A percentile compares a stretch with the other conserved stretches of the same genome.
These are phyloP conservation scores for Leishmania gerbilli DNA, from an alignment of 208 protist species.

Conservation along the genomic window DNA sequence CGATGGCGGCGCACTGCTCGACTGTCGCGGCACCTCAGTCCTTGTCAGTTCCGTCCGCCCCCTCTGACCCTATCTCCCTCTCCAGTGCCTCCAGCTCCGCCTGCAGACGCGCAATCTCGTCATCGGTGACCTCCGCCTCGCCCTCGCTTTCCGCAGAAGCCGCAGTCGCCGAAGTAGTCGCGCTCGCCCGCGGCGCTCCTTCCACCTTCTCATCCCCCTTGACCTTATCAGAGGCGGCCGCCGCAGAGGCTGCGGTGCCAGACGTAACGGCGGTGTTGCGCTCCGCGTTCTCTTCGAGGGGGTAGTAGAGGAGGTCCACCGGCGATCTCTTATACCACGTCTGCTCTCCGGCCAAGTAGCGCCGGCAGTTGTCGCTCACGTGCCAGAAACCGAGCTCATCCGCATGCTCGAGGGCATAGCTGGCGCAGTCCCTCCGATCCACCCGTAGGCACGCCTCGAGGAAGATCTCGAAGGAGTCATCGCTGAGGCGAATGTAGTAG, in stretches of 20 bases:
- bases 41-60: slow-evolving; percentile 3
- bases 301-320: slow-evolving; percentile 78
- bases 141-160: slow-evolving; percentile 6
- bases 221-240: not conserved
- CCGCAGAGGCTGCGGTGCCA: not conserved
- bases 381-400: slow-evolving; percentile 84
- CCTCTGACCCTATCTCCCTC: slow-evolving; percentile 30
- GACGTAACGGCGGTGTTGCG: slow-evolving; percentile 44
- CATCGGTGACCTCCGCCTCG: slow-evolving; percentile 32
- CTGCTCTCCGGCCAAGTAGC: slow-evolving; percentile 79
- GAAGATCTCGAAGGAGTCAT: slow-evolving; percentile 87
- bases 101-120: slow-evolving; percentile 83
- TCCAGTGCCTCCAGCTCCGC: slow-evolving; percentile 86
- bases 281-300: slow-evolving; percentile 80
- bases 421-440: slow-evolving; percentile 84
- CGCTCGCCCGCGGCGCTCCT: not conserved
- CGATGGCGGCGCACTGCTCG: not conserved
- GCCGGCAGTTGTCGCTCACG: slow-evolving; percentile 79
- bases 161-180: not conserved
- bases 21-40: not conserved
- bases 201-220: not conserved
- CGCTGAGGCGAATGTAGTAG: slow-evolving; percentile 75
- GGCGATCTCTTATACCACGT: slow-evolving; percentile 84
- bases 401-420: slow-evolving; percentile 79
- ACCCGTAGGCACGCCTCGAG: slow-evolving; percentile 89